phyloP scores from a whole-genome alignment of 2,329 filamentous ascomycete genomes.

The Pyrenophora graminea region DNA sequence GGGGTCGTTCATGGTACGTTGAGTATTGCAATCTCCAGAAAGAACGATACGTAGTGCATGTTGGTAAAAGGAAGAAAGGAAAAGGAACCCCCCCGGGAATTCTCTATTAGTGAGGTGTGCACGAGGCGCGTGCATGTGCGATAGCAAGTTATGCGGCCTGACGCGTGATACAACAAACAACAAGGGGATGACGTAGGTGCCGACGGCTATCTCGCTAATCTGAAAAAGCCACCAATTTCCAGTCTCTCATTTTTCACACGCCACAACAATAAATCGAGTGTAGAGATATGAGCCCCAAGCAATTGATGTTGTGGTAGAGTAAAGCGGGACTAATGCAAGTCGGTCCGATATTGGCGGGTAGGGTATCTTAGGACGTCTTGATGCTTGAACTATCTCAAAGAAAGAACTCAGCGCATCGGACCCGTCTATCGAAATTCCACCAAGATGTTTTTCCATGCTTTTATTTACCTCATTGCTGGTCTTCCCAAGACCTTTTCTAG shows the following conservation, averaged over 20 bases:
- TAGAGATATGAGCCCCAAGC: background rate
- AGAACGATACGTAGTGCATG: background rate
- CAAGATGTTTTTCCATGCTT: no score
- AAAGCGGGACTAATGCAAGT: no score
- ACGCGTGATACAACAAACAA: conserved; percentile 10
- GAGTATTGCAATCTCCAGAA: background rate
- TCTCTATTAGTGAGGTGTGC: background rate
- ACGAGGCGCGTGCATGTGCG: conserved; percentile 9
- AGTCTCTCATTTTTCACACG: background rate
- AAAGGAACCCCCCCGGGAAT: background rate
- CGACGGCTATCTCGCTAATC: background rate
- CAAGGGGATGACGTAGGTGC: conserved; percentile 11
- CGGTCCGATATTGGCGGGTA: no score
- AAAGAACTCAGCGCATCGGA: no score
- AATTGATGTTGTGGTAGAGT: background rate
- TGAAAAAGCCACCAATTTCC: conserved; percentile 6
- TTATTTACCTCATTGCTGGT: no score
- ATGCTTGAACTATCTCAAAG: no score
- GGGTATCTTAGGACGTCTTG: no score
- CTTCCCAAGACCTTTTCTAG: no score
- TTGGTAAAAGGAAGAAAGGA: background rate
- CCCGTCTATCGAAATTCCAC: no score
- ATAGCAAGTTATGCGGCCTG: conserved; percentile 7
- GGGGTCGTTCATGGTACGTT: conserved; percentile 51
- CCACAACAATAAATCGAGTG: background rate